Conservation (phyloP, 148 eudicot species). For the Cornus suecica region DNA sequence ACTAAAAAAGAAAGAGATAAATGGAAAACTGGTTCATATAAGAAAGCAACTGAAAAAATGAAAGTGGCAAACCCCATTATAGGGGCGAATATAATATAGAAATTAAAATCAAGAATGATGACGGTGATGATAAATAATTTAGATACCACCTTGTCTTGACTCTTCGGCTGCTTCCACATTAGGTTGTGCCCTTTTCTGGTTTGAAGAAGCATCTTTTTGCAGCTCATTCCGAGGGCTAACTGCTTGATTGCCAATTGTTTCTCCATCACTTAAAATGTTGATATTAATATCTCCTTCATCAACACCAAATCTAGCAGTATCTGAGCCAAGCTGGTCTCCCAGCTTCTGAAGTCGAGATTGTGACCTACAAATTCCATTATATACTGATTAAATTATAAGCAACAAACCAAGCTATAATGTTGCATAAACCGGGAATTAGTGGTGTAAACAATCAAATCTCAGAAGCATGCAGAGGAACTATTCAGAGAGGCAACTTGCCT, state of each 20-base stretch:
- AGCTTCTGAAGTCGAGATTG: conserved; percentile 66
- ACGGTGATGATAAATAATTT: too few species aligned
- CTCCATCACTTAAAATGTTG: conserved; percentile 54
- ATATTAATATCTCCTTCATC: conserved; percentile 51
- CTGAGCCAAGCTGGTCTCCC: conserved; percentile 63
- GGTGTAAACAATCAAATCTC: background rate
- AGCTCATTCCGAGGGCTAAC: conserved; percentile 17
- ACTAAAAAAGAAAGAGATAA: too few species aligned
- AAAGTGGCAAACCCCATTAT: too few species aligned
- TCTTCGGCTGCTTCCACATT: conserved; percentile 36
- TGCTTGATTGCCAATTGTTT: conserved; percentile 25
- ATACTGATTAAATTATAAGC: conserved; percentile 2
- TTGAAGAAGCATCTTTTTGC: conserved; percentile 35
- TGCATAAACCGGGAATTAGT: background rate
- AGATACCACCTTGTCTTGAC: conserved; percentile 44
- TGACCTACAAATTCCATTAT: conserved; percentile 51
- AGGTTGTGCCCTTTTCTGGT: conserved; percentile 36
- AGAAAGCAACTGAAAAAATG: too few species aligned
- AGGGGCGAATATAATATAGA: too few species aligned
- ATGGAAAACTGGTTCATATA: too few species aligned
- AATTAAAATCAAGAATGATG: too few species aligned
- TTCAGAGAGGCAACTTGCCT: conserved; percentile 41
- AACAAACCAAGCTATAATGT: background rate
- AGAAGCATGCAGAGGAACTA: background rate
- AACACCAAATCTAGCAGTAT: conserved; percentile 35